phyloP scores from a whole-genome alignment of 176 grass and related monocot species.

The Paspalum vaginatum region DNA sequence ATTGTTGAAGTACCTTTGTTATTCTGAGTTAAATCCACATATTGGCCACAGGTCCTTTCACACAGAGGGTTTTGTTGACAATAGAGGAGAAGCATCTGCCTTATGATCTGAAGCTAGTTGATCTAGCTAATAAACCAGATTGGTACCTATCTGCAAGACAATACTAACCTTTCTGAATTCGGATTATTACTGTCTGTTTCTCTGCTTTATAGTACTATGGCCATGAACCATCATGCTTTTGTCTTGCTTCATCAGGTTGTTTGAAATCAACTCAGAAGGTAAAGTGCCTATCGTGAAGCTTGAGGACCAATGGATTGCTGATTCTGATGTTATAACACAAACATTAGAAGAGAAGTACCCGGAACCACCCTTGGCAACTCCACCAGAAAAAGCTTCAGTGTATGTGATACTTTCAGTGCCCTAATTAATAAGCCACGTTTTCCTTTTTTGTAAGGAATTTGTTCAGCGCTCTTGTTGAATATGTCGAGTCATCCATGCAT shows the following conservation, averaged over 20 bases:
- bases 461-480: not conserved
- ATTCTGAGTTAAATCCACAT: conserved; percentile 31
- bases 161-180: conserved; percentile 24
- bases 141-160: conserved; percentile 55
- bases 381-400: conserved; percentile 73
- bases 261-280: conserved; percentile 84
- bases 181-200: conserved; percentile 4
- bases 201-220: conserved; percentile 21
- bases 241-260: conserved; percentile 61
- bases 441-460: not conserved
- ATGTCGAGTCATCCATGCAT: not conserved
- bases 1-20: not conserved
- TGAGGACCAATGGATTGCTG: conserved; percentile 81
- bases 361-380: conserved; percentile 73
- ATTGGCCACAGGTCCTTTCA: conserved; percentile 73
- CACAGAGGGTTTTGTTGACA: conserved; percentile 81
- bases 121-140: conserved; percentile 86
- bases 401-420: conserved; percentile 44
- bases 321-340: conserved; percentile 90
- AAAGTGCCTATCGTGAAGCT: conserved; percentile 84
- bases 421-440: not conserved
- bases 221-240: conserved; percentile 22
- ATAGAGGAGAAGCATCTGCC: conserved; percentile 85
- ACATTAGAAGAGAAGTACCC: conserved; percentile 87
- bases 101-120: conserved; percentile 71